These are phyloP conservation scores for Termitomyces sp. DNA, from an alignment of 768 basidiomycete species.

Conservation along the genomic window DNA sequence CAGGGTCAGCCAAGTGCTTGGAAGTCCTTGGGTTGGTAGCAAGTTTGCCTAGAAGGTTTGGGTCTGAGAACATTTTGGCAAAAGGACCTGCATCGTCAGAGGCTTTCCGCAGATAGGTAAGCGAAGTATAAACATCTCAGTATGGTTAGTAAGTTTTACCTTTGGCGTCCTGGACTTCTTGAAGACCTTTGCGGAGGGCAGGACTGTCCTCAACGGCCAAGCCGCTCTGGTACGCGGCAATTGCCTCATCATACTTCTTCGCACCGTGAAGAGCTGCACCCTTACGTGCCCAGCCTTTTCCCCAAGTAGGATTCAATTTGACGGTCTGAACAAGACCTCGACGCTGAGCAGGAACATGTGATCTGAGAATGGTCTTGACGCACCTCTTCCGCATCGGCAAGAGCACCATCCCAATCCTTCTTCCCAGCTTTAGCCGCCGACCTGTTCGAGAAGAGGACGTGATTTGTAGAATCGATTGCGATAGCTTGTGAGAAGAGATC, in stretches of 20 bases:
- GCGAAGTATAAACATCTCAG: neutral
- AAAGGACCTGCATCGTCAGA: conserved; percentile 37
- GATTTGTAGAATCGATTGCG: conserved; percentile 74
- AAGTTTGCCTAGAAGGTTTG: conserved; percentile 77
- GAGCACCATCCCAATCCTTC: conserved; percentile 68
- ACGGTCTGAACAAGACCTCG: conserved; percentile 52
- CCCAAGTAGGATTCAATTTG: conserved; percentile 73
- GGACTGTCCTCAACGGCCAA: conserved; percentile 80
- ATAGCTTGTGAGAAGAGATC: conserved; percentile 81
- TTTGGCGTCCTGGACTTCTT: conserved; percentile 85
- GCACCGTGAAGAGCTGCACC: conserved; percentile 91
- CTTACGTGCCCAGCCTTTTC: conserved; percentile 88
- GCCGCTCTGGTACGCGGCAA: conserved; percentile 78
- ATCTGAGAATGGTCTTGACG: conserved; percentile 15
- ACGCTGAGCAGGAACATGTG: conserved; percentile 11
- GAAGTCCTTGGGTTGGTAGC: conserved; percentile 83
- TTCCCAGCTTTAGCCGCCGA: conserved; percentile 90
- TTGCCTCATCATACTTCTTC: conserved; percentile 74
- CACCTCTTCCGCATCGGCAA: conserved; percentile 90
- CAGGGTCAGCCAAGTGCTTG: conserved; percentile 77
- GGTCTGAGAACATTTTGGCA: conserved; percentile 78
- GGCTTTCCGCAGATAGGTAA: conserved; percentile 2
- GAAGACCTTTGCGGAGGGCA: conserved; percentile 78
- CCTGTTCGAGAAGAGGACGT: conserved; percentile 89
- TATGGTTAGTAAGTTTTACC: conserved; percentile 31